phyloP scores from a whole-genome alignment of 495 filamentous ascomycete species.

The Penicillium canariense region DNA sequence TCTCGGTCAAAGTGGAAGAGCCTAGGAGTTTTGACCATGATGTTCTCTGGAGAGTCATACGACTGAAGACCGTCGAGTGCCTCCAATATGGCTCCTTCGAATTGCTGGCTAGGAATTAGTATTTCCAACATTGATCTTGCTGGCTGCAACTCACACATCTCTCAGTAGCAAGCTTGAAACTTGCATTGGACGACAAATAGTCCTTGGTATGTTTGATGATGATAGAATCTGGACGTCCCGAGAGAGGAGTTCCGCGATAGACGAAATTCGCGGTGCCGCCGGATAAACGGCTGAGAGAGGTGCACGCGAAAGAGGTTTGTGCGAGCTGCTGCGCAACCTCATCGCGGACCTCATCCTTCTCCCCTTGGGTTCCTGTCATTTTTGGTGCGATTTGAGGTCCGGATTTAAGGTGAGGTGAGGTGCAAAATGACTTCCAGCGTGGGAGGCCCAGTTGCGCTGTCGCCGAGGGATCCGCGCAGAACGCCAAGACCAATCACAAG shows the following conservation, averaged over 20 bases:
- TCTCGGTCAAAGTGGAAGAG: constrained; percentile 45
- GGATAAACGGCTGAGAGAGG: constrained; percentile 44
- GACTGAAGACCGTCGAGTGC: constrained; percentile 27
- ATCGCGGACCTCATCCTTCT: constrained; percentile 11
- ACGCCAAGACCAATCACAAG: too few species aligned
- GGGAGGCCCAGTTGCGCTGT: too few species aligned
- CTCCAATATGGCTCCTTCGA: constrained; percentile 32
- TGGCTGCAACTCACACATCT: constrained; percentile 47
- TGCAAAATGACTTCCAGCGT: background rate
- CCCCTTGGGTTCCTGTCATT: background rate
- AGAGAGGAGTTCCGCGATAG: constrained; percentile 48
- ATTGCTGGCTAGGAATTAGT: constrained; percentile 22
- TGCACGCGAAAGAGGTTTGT: constrained; percentile 48
- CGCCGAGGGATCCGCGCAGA: too few species aligned
- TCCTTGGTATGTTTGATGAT: constrained; percentile 56
- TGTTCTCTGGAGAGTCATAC: constrained; percentile 13
- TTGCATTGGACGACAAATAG: constrained; percentile 47
- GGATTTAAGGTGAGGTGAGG: background rate
- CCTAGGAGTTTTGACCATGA: constrained; percentile 50
- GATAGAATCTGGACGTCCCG: constrained; percentile 35
- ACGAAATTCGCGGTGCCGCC: constrained; percentile 61
- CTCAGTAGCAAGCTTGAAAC: constrained; percentile 44
- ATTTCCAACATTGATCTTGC: background rate
- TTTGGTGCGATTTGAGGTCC: background rate
- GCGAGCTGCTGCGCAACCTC: constrained; percentile 24